Conservation (phyloP, 768 basidiomycete species). For the Tulasnella sp. region DNA sequence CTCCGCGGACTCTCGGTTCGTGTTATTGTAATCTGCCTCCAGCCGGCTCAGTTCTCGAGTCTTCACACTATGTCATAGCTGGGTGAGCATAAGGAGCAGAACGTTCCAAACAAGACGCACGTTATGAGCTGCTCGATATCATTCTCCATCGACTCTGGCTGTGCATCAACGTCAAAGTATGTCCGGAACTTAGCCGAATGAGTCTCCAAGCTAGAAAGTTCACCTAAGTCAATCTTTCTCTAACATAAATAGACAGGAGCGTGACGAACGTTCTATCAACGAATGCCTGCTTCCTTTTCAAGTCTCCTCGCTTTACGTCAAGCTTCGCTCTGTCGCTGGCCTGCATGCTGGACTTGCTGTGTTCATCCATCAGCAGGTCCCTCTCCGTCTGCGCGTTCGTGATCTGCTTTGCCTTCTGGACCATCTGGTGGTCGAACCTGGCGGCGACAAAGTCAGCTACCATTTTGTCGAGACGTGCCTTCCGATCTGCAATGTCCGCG, state of each 20-base stretch:
- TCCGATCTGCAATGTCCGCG: constrained; percentile 63
- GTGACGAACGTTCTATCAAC: constrained; percentile 53
- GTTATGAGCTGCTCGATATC: constrained; percentile 49
- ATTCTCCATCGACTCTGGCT: constrained; percentile 58
- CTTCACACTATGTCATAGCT: constrained; percentile 42
- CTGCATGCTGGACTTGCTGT: constrained; percentile 61
- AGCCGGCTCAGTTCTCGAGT: constrained; percentile 33
- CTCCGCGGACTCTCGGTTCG: constrained; percentile 40
- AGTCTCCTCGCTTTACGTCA: constrained; percentile 59
- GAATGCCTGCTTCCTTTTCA: constrained; percentile 53
- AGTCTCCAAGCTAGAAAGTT: constrained; percentile 46
- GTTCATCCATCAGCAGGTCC: constrained; percentile 59
- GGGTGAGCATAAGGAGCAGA: neutral
- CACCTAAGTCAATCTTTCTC: constrained; percentile 8
- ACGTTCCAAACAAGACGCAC: constrained; percentile 34
- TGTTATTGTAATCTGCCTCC: constrained; percentile 22
- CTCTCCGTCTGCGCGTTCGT: constrained; percentile 55
- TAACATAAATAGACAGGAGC: neutral
- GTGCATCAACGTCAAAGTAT: constrained; percentile 49
- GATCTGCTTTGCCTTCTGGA: constrained; percentile 42
- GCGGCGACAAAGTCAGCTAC: constrained; percentile 47
- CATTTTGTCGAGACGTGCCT: constrained; percentile 45
- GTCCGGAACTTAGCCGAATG: constrained; percentile 53
- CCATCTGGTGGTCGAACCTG: constrained; percentile 54
- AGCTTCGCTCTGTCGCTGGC: constrained; percentile 72